These are phyloP conservation scores for Mucor piriformis DNA, from an alignment of 371 early-diverging fungal species.

Conservation along the genomic window DNA sequence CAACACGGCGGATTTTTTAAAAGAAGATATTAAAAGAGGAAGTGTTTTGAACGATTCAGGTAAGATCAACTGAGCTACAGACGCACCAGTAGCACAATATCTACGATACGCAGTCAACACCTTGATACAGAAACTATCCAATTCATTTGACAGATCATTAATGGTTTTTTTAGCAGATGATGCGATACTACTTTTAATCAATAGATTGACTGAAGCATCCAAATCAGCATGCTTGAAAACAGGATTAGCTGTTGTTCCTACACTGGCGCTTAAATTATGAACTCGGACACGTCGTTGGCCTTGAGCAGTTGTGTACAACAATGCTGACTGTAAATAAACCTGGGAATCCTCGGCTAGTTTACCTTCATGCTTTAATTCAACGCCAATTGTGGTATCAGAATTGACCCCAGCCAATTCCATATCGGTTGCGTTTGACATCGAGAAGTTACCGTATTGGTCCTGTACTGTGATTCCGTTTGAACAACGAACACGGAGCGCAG, in stretches of 20 bases:
- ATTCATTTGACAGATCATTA: slow-evolving; percentile 73
- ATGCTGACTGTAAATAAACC: slow-evolving; percentile 85
- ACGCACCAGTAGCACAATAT: slow-evolving; percentile 80
- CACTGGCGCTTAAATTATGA: slow-evolving; percentile 83
- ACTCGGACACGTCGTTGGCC: slow-evolving; percentile 94
- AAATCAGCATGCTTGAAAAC: slow-evolving; percentile 91
- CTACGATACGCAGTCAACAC: slow-evolving; percentile 87
- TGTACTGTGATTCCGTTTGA: slow-evolving; percentile 84
- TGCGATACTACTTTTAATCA: slow-evolving; percentile 78
- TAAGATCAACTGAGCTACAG: slow-evolving; percentile 89
- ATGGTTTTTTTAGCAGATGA: slow-evolving; percentile 68
- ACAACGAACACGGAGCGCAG: slow-evolving; percentile 85
- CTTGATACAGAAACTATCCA: slow-evolving; percentile 82
- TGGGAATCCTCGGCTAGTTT: slow-evolving; percentile 83
- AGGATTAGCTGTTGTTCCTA: slow-evolving; percentile 73
- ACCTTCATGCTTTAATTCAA: slow-evolving; percentile 82
- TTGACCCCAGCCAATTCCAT: slow-evolving; percentile 89
- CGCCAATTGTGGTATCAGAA: slow-evolving; percentile 81
- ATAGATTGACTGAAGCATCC: slow-evolving; percentile 87
- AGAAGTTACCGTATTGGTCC: slow-evolving; percentile 93
- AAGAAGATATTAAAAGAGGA: slow-evolving; percentile 78
- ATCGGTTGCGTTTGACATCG: slow-evolving; percentile 90
- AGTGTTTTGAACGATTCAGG: slow-evolving; percentile 92
- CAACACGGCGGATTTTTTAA: slow-evolving; percentile 81
- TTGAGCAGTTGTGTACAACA: slow-evolving; percentile 87